phyloP scores from a whole-genome alignment of 345 rosid genomes.

The Punica granatum region DNA sequence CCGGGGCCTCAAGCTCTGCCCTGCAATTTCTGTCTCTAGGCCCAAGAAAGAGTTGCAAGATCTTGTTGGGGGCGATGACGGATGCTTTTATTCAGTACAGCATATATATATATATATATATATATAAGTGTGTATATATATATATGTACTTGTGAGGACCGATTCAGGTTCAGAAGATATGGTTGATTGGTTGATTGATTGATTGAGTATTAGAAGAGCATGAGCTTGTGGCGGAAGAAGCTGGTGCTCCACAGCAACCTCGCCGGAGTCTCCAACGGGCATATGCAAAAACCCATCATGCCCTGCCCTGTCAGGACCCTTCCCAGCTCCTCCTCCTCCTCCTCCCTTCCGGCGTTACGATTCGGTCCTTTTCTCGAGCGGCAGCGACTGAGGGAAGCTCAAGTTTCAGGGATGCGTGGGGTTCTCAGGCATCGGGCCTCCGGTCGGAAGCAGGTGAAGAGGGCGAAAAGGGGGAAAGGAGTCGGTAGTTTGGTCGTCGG shows the following conservation, averaged over 20 bases:
- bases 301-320: slow-evolving; percentile 9
- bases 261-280: slow-evolving; percentile 75
- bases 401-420: not conserved
- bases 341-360: not conserved
- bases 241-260: slow-evolving; percentile 94
- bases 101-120: not conserved
- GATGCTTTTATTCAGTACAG: not conserved
- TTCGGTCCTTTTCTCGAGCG: not conserved
- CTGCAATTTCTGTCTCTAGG: not conserved
- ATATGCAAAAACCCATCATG: slow-evolving; percentile 83
- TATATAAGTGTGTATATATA: no score
- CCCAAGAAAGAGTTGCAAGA: not conserved
- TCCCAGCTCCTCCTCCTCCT: slow-evolving; percentile 8
- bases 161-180: no score
- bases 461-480: no score
- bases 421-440: no score
- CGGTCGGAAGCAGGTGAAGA: no score
- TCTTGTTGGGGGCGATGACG: not conserved
- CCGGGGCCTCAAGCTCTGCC: not conserved
- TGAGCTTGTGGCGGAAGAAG: slow-evolving; percentile 95
- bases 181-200: slow-evolving; percentile 2
- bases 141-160: no score
- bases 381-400: not conserved
- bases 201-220: slow-evolving; percentile 48
- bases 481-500: slow-evolving; percentile 10